These are phyloP conservation scores for Camelina sativa DNA, from an alignment of 345 rosid species.

Conservation along the genomic window DNA sequence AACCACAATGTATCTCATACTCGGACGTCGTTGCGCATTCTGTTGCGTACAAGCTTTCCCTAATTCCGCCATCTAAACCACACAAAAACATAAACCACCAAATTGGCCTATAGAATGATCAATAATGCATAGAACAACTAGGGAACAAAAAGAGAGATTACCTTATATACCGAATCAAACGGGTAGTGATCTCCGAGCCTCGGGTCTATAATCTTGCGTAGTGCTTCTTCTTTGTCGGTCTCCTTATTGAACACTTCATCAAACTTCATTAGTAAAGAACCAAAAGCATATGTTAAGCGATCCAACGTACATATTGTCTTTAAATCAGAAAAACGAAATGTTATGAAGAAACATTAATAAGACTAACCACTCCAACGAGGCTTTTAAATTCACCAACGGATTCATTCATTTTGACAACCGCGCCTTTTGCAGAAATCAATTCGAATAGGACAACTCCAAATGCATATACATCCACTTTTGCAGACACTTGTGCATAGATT, in stretches of 20 bases:
- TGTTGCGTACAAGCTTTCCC: constrained; percentile 88
- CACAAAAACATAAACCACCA: not conserved
- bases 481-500: constrained; percentile 84
- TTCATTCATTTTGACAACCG: constrained; percentile 65
- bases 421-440: constrained; percentile 88
- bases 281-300: constrained; percentile 6
- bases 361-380: constrained; percentile 83
- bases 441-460: constrained; percentile 97
- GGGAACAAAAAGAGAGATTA: constrained; percentile 19
- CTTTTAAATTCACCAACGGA: constrained; percentile 67
- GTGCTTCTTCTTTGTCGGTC: constrained; percentile 63
- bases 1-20: constrained; percentile 89
- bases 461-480: constrained; percentile 92
- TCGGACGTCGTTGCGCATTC: constrained; percentile 76
- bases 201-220: constrained; percentile 70
- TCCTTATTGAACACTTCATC: constrained; percentile 63
- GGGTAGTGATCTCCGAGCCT: constrained; percentile 78
- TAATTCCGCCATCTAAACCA: constrained; percentile 81
- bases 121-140: too few relatives aligned
- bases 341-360: not conserved
- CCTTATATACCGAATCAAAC: constrained; percentile 76
- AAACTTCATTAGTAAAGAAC: constrained; percentile 53
- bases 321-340: constrained; percentile 1
- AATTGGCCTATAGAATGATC: too few relatives aligned
- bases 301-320: not conserved